phyloP scores from a whole-genome alignment of 2,329 filamentous ascomycete species.

The Teratosphaeria destructans region DNA sequence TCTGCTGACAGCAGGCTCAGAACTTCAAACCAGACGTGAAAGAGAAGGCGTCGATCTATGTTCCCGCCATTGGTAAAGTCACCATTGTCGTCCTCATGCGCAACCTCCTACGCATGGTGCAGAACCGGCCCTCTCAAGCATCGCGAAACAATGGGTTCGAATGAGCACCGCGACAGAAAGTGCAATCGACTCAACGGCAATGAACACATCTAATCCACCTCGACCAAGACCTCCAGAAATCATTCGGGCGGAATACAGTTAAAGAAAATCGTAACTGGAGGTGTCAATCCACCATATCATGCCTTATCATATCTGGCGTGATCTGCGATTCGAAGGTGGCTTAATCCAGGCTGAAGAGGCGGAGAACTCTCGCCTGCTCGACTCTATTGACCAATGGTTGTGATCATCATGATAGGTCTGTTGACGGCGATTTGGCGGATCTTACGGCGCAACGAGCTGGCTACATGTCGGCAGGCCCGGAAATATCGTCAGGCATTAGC shows the following conservation, averaged over 20 bases:
- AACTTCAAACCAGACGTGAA: slow-evolving; percentile 89
- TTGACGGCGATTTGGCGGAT: no score
- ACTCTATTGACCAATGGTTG: no score
- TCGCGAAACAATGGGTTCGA: not conserved
- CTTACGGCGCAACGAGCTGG: no score
- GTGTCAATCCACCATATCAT: no score
- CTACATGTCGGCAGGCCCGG: no score
- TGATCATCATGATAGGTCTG: no score
- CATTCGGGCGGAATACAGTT: not conserved
- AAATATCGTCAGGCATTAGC: no score
- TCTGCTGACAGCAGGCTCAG: slow-evolving; percentile 22
- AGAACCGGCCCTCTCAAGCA: slow-evolving; percentile 11
- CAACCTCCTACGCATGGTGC: slow-evolving; percentile 58
- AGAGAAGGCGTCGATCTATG: slow-evolving; percentile 92
- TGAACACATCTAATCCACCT: not conserved
- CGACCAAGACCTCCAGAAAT: not conserved
- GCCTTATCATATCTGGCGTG: no score
- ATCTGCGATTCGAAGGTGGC: not conserved
- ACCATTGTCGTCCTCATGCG: slow-evolving; percentile 85
- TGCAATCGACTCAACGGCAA: no score
- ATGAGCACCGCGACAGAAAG: not conserved
- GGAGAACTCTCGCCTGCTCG: no score
- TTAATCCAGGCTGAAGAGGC: no score
- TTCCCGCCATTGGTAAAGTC: slow-evolving; percentile 93
- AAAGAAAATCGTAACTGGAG: no score